Base-by-base conservation (phyloP, 1,284 basidiomycete genomes). In the Microbotryum saponariae region DNA sequence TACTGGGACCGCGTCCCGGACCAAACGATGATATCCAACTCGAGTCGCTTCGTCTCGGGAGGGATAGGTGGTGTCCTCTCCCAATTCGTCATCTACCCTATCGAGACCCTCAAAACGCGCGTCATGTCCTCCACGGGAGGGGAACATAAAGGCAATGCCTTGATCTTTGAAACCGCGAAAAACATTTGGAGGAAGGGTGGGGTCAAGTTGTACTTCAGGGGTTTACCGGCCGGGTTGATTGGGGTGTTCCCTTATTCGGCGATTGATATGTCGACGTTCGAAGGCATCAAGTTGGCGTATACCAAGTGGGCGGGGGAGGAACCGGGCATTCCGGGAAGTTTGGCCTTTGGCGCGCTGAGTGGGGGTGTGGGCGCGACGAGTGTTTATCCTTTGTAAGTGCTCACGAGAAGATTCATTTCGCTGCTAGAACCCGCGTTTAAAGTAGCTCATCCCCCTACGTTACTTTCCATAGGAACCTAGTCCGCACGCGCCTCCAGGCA, bases 31-130 rank as follows among this genome's bases (percentile, higher is more conserved):
- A 92, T 98, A 68, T 92, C 89, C 67, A 91, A 91, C 5, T 81
- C 83, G 33, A 93, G 89, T 74, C 84, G 96, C 18, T 99, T 99
- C 78, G 76, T 99, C 57, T 89, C 92, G 18, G 96, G 96, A 57
- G 96, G 96, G 1, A 82, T 98, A 48, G 96, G 94, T 54, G 96
- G 96, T 52, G 87, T 98, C 70, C 85, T 84, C 52, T 93, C 90
- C 74, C 96, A 99, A 79, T 82, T 98, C n/a, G 87, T 84, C 68
- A 90, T 91, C 76, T 90, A 90, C 75, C 88, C 88, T 2, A 83
- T 91, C 70, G 88, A 91, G 74, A 90, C 88, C 4, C 75, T 89
- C 51, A 91, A 91, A 82, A 69, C 71, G 4, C 68, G 71, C 49
- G 70, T 72, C 66, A 71, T 71, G 68, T 71, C 69, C 1, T 69